Evolutionary conservation across 2,329 filamentous ascomycete genomes (phyloP), one percentile per base, ranked within the genome.

Genomic region (Pseudopithomyces chartarum): DNA sequence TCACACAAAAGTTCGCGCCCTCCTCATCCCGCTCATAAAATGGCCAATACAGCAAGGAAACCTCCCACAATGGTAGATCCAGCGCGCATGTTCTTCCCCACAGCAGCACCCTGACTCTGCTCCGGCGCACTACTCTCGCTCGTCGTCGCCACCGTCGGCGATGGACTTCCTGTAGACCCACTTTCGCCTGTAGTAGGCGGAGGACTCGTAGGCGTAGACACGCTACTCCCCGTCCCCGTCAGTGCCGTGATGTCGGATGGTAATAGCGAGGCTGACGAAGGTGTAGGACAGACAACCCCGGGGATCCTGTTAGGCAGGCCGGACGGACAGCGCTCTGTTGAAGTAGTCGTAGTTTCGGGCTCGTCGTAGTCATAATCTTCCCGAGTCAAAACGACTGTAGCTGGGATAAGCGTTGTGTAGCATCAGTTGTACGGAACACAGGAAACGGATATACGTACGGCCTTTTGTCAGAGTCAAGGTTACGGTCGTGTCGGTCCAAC

Each of bases 381-480:
- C 26, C 26, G 8, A 8, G 26, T 29, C 5, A 29, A 29, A 29
- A 29, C 26, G 4, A 4, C 26, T 29, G 26, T 8, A 8, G 8
- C 8, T 29, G 26, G 26, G 26, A 29, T 29, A 29, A 29, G 26
- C 26, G 8, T 29, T 29, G 26, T 8, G 8, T 29, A 29, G 8
- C 26, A 29, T 29, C 5, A 8, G 4, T 38, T 42, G 39, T 42
- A 10, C 19, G 8, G 5, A 42, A 17, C 8, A 11, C n/a, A 19
- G 26, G 15, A 0, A 80, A 80, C 0, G 70, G 67, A 0, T 26
- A 13, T 7, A 46, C 44, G 29, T 15, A 46, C 44, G 17, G 17
- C 44, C n/a, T 19, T 26, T 15, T 10, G 15, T 1, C 7, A 34
- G 10, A 6, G 26, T 34, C 17, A 34, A 17, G 19, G 23, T 20